A percentile compares a stretch with the other conserved stretches of the same genome.
Evolutionary conservation across 768 basidiomycete species (phyloP).

Genomic region (Pleurotus platypus): DNA sequence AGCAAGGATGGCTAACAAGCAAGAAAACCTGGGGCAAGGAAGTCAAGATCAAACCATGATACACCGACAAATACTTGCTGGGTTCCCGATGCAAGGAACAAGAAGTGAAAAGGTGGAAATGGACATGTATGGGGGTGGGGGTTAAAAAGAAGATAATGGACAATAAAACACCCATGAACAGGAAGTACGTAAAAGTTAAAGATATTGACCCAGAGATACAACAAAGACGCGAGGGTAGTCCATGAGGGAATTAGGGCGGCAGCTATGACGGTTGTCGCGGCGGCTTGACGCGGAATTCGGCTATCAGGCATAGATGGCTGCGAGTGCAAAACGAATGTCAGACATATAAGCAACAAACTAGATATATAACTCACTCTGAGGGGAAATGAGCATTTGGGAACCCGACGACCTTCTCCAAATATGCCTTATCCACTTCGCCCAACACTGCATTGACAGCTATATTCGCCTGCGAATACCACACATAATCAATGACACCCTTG

Average conservation of each 20-base stretch:
- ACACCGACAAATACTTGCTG: slow-evolving; percentile 3
- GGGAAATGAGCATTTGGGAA: slow-evolving; percentile 98
- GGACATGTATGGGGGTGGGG: slow-evolving; percentile 1
- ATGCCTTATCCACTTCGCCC: slow-evolving; percentile 79
- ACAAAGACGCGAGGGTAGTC: slow-evolving; percentile 1
- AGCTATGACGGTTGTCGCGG: slow-evolving; percentile 34
- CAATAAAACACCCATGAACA: slow-evolving; percentile 6
- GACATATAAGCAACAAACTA: background rate
- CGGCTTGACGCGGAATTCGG: slow-evolving; percentile 79
- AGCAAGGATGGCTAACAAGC: background rate
- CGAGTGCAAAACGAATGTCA: slow-evolving; percentile 6
- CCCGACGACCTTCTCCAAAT: slow-evolving; percentile 88
- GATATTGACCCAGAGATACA: slow-evolving; percentile 6
- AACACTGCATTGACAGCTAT: slow-evolving; percentile 80
- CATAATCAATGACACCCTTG: slow-evolving; percentile 86
- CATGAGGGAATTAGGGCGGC: slow-evolving; percentile 4
- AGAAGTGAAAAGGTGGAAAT: slow-evolving; percentile 2
- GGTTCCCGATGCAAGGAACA: background rate
- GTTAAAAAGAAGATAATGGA: slow-evolving; percentile 1
- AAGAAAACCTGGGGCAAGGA: background rate
- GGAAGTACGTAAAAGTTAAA: slow-evolving; percentile 5
- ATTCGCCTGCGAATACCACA: slow-evolving; percentile 83
- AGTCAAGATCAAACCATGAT: background rate
- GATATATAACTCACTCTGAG: slow-evolving; percentile 71
- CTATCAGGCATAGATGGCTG: slow-evolving; percentile 70